Evolutionary conservation across 1,139 yeast species (phyloP), one percentile per base, ranked within the genome.

Genomic region (Sugiyamaella paludigena): DNA sequence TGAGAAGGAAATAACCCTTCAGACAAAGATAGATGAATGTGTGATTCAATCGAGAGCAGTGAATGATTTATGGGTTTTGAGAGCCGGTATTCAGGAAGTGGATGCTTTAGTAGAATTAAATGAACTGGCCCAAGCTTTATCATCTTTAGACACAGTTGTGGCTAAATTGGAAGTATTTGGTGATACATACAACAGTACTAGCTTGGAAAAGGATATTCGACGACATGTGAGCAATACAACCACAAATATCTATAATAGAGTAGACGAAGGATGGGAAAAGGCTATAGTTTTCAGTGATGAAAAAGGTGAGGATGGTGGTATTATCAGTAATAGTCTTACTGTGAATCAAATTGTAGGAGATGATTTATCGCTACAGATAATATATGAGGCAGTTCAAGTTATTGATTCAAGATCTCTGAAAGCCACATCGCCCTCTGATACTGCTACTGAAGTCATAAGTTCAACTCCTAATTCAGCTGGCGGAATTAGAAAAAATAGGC

Each of bases 21-120:
- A 28, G 34, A 27, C 24, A n/a, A 16, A 34, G 19, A 35, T 42
- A 13, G 37, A 31, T 24, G 37, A 36, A n/a, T 32, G 33, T 16
- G 11, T 8, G n/a, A 13, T 29, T 31, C 36, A 37, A 7, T 24
- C 42, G 7, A 26, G 35, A 4, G 60, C 60, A 7, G 45, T 62
- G 39, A 58, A 60, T 39, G 58, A 58, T 13, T 47, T 62, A 19
- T 62, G 65, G 66, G 57, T 62, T n/a, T 48, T 65, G 12, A 55
- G 63, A 15, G 54, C 63, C 6, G 67, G 65, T 2, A 52, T 64
- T 40, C 59, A 59, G 37, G 68, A 65, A 45, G 58, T 59, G 10
- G 53, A 57, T 3, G 55, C 58, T 5, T 48, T 64, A n/a, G 36
- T 47, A 5, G 62, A 58, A 13, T 45, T 62, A 11, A 65, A 61